Evolutionary conservation across 1,139 yeast species (phyloP), one percentile per base, ranked within the genome.

Genomic region (Suhomyces coccinellae): DNA sequence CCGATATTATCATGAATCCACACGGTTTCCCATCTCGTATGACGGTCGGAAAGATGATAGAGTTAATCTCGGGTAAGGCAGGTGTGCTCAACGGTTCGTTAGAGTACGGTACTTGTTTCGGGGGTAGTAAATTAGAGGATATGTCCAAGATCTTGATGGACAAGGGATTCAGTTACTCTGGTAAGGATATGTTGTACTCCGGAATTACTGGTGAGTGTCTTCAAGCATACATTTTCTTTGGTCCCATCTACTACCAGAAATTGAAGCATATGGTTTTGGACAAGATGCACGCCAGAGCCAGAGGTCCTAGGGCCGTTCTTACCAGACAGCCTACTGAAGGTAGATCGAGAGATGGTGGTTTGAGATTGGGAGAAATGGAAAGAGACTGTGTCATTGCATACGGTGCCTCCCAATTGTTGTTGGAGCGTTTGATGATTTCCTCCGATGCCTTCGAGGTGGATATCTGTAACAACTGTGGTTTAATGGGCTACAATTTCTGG

Each of bases 341-440:
- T 83, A 84, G 99, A 72, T 91, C 98, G 20, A 83, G 99, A 73
- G 99, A 93, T 71, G 99, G 99, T 82, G 99, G 99, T 57, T 77
- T 93, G 66, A 90, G 99, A 71, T 95, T 93, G 80, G 99, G 99
- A 64, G 99, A 93, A 73, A 93, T 93, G 99, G 99, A 93, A 72
- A 89, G 99, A 77, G 99, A 95, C 77, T 93, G 99, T 86, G 93
- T 95, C 96, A 93, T 93, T 77, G 99, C 99, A 4, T 98, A 93
- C 67, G 99, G 99, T 66, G 98, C 97, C 2, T 97, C 99, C 1
- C 95, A 97, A 8, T 93, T 93, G 75, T 79, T 93, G 71, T 89
- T 91, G 71, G 99, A 93, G 71, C 82, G 99, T 67, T 77, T 93
- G 66, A 91, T 93, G 97, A 99, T 93, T 68, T 97, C 97, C 3